Conservation (phyloP, 208 protist species). For the Acanthamoeba sp. region DNA sequence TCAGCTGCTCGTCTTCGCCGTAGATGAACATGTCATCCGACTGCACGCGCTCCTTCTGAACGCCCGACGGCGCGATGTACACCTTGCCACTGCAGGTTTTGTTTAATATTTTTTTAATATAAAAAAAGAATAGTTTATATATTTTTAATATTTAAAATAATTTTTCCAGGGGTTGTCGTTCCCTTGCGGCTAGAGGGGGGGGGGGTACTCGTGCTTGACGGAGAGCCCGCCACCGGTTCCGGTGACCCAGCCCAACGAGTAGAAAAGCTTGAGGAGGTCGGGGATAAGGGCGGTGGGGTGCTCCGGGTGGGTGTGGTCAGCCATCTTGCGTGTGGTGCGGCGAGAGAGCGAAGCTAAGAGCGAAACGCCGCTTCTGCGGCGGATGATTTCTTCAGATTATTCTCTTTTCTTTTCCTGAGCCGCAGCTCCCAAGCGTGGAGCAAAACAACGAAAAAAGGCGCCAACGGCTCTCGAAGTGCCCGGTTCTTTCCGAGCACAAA, state of each 20-base stretch:
- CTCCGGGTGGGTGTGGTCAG: background rate
- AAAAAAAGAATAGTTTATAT: too few relatives aligned
- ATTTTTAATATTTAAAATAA: background rate
- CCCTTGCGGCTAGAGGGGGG: too few relatives aligned
- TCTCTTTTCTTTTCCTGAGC: background rate
- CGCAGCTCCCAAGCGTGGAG: too few relatives aligned
- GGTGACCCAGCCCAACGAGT: slow-evolving; percentile 95
- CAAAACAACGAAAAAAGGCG: background rate
- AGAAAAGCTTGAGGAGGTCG: slow-evolving; percentile 95
- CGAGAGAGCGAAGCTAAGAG: background rate
- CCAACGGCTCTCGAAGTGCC: background rate
- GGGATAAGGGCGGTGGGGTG: slow-evolving; percentile 90
- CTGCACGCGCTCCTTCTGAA: slow-evolving; percentile 96
- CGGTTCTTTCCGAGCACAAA: background rate
- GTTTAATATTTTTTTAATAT: slow-evolving; percentile 7
- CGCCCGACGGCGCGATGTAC: slow-evolving; percentile 95
- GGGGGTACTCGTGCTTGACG: slow-evolving; percentile 89
- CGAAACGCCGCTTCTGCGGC: too few relatives aligned
- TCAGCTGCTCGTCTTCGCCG: slow-evolving; percentile 82
- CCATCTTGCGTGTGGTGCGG: background rate
- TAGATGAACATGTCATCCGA: slow-evolving; percentile 95
- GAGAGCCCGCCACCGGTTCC: slow-evolving; percentile 96
- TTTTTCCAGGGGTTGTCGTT: too few relatives aligned
- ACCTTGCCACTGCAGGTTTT: slow-evolving; percentile 82
- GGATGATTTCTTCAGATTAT: background rate